Evolutionary conservation across 352 stramenopile genomes (phyloP).

Genomic region (Phytophthora ohioensis): DNA sequence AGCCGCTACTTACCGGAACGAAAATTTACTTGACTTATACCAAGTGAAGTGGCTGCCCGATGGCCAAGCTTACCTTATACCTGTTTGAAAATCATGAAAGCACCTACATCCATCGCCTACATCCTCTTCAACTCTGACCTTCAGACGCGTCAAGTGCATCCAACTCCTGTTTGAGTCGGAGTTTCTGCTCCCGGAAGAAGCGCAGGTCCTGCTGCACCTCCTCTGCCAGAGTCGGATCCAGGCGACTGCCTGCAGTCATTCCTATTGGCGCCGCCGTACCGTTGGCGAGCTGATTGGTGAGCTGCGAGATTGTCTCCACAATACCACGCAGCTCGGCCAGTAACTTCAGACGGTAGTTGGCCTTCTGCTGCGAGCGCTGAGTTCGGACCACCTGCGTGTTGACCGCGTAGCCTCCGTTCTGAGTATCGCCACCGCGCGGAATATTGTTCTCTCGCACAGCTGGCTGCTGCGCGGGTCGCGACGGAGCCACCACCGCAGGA

Average conservation of each 20-base stretch:
- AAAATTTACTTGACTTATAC: slow-evolving; percentile 27
- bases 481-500: not conserved
- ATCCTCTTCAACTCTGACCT: slow-evolving; percentile 16
- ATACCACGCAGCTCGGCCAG: slow-evolving; percentile 40
- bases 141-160: slow-evolving; percentile 23
- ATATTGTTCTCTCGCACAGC: not conserved
- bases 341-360: slow-evolving; percentile 40
- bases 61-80: slow-evolving; percentile 2
- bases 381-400: slow-evolving; percentile 9
- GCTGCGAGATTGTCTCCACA: slow-evolving; percentile 42
- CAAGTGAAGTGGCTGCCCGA: slow-evolving; percentile 10
- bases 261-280: slow-evolving; percentile 22
- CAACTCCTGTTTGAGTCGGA: slow-evolving; percentile 37
- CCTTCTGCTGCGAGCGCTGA: slow-evolving; percentile 26
- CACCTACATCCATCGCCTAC: slow-evolving; percentile 12
- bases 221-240: slow-evolving; percentile 36
- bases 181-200: slow-evolving; percentile 43
- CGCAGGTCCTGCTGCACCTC: slow-evolving; percentile 42
- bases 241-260: slow-evolving; percentile 19
- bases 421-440: not conserved
- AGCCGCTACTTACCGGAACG: not conserved
- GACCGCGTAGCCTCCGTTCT: slow-evolving; percentile 22
- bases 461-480: not conserved
- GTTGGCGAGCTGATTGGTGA: slow-evolving; percentile 33
- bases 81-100: not conserved